Evolutionary conservation across 768 basidiomycete genomes (phyloP).

Genomic region (Russula lepida): DNA sequence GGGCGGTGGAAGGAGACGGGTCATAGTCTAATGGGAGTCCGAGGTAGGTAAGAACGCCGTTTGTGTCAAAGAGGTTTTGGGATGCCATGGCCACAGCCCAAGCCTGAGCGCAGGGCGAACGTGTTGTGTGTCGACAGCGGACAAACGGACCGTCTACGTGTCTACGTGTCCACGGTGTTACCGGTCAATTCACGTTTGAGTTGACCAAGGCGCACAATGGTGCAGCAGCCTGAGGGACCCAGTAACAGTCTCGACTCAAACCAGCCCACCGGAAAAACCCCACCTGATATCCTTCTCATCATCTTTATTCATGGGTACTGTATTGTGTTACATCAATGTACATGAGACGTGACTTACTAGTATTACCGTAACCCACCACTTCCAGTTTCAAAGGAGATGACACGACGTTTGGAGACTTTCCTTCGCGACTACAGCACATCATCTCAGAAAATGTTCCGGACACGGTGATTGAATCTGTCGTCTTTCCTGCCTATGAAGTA

Average conservation of each 20-base stretch:
- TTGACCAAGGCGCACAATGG: background rate
- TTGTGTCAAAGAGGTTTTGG: constrained; percentile 12
- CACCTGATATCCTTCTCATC: constrained; percentile 47
- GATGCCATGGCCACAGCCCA: background rate
- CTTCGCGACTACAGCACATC: constrained; percentile 68
- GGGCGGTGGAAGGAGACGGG: constrained; percentile 50
- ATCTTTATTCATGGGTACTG: constrained; percentile 72
- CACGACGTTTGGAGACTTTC: constrained; percentile 70
- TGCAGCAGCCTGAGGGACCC: background rate
- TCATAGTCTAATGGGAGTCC: constrained; percentile 49
- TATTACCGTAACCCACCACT: background rate
- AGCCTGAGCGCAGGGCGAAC: background rate
- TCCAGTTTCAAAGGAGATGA: constrained; percentile 52
- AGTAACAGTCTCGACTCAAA: background rate
- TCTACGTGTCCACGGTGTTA: background rate
- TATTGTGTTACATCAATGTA: constrained; percentile 24
- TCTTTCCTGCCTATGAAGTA: constrained; percentile 89
- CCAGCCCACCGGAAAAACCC: constrained; percentile 5
- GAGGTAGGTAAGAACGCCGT: constrained; percentile 39
- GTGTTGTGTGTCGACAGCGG: no score
- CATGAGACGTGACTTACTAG: background rate
- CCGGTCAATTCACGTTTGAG: background rate
- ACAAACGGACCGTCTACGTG: background rate
- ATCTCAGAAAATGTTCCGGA: constrained; percentile 55
- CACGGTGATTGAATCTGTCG: constrained; percentile 56